Evolutionary conservation across 345 rosid genomes (phyloP).

Genomic region (Lepidium aucheri): DNA sequence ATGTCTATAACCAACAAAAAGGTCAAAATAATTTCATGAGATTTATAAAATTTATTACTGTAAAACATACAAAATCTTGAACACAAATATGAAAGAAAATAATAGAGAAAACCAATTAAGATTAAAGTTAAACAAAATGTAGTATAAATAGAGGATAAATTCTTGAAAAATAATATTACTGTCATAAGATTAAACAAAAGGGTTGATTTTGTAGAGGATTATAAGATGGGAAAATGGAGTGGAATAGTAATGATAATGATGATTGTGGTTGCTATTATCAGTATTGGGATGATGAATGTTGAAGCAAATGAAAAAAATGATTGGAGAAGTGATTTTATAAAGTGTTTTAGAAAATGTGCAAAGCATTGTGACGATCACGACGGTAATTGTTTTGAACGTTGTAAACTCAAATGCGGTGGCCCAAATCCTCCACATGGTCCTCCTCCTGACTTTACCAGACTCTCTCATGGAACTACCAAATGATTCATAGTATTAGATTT

Average conservation of each 20-base stretch:
- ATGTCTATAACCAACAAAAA: not conserved
- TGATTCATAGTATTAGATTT: too few species aligned
- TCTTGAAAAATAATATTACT: not conserved
- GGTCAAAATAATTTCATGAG: not conserved
- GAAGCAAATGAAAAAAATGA: not conserved
- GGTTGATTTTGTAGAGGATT: not conserved
- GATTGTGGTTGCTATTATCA: not conserved
- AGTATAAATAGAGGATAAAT: constrained; percentile 10
- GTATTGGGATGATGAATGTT: too few species aligned
- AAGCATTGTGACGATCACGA: not conserved
- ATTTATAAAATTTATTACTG: not conserved
- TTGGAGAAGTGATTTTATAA: not conserved
- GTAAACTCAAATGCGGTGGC: constrained; percentile 17
- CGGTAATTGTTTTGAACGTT: not conserved
- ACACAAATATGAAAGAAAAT: not conserved
- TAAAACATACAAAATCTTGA: not conserved
- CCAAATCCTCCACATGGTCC: constrained; percentile 19
- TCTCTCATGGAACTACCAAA: too few species aligned
- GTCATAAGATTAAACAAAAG: not conserved
- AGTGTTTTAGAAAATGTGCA: not conserved
- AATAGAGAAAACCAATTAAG: not conserved
- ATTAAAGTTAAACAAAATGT: not conserved
- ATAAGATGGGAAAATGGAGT: constrained; percentile 13
- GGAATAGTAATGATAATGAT: constrained; percentile 1
- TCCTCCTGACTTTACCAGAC: not conserved